Conservation (phyloP, 139 green algal genomes). For the Mesotaenium endlicherianum region DNA sequence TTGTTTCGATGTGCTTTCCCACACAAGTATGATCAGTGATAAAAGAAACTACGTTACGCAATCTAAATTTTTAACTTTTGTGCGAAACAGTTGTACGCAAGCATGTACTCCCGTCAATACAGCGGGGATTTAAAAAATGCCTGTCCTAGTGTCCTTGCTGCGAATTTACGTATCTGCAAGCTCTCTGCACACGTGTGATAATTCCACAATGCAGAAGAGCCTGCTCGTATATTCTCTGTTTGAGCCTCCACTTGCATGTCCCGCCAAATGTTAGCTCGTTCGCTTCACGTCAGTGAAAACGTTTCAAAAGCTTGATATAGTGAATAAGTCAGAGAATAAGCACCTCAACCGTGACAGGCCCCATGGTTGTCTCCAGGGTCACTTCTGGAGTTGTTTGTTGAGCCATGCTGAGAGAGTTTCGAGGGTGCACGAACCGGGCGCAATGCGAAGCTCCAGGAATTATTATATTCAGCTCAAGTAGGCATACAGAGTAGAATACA, state of each 20-base stretch:
- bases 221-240: background rate
- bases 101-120: no score
- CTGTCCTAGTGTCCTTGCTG: background rate
- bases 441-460: no score
- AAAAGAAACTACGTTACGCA: no score
- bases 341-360: slow-evolving; percentile 60
- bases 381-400: slow-evolving; percentile 44
- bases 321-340: background rate
- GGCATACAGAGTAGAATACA: no score
- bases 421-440: no score
- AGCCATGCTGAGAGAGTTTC: no score
- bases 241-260: background rate
- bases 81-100: no score
- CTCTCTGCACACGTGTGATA: background rate
- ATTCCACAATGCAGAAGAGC: background rate
- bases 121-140: no score
- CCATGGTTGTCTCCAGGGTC: slow-evolving; percentile 69
- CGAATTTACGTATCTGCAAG: background rate
- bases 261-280: background rate
- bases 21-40: no score
- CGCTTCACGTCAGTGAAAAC: background rate
- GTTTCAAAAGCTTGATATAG: background rate
- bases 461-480: no score
- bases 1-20: no score
- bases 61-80: no score